Conservation (phyloP, 805 yeast species). For the Candida pseudoglaebosa region DNA sequence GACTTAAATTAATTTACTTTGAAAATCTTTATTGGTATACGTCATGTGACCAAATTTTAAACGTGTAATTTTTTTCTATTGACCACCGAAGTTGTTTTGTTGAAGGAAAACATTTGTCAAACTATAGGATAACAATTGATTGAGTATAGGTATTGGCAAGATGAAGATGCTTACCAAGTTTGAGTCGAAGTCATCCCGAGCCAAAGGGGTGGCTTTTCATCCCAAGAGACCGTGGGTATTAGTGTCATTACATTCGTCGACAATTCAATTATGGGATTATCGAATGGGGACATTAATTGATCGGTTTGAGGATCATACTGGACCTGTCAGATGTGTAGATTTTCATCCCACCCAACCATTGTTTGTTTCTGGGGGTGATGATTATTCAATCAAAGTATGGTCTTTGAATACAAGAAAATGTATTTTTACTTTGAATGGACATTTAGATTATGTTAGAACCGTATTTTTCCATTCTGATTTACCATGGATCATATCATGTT, state of each 20-base stretch:
- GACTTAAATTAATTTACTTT: too few relatives aligned
- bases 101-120: neutral
- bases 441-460: slow-evolving; percentile 91
- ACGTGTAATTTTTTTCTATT: neutral
- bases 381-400: slow-evolving; percentile 94
- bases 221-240: slow-evolving; percentile 95
- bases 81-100: neutral
- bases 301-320: slow-evolving; percentile 96
- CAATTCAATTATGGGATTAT: slow-evolving; percentile 99
- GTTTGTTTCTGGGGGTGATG: slow-evolving; percentile 97
- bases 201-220: slow-evolving; percentile 96
- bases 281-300: slow-evolving; percentile 98
- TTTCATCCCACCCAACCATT: slow-evolving; percentile 98
- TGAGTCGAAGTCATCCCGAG: slow-evolving; percentile 96
- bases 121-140: too few relatives aligned
- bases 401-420: slow-evolving; percentile 87
- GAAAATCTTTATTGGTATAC: too few relatives aligned
- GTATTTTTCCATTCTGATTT: slow-evolving; percentile 92
- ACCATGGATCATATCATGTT: slow-evolving; percentile 95
- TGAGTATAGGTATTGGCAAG: too few relatives aligned
- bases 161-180: slow-evolving; percentile 81
- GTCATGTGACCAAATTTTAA: too few relatives aligned
- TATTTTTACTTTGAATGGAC: slow-evolving; percentile 87
- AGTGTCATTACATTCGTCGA: slow-evolving; percentile 93
- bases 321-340: slow-evolving; percentile 93